Conservation (phyloP, 129 eudicot genomes). For the Pittosporum tobira region DNA sequence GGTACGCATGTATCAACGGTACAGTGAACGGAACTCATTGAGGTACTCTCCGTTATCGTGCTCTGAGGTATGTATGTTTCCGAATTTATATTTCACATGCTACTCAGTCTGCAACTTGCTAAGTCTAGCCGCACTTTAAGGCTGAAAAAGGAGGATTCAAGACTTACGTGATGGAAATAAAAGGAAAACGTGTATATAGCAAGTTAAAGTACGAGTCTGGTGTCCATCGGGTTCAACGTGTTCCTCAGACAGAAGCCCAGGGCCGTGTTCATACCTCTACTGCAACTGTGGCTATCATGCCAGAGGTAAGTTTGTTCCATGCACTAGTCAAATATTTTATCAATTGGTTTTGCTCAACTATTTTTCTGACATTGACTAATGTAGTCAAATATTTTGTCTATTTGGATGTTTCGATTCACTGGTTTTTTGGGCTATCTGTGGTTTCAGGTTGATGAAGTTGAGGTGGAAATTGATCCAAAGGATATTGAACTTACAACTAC, state of each 20-base stretch:
- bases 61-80: slow-evolving; percentile 85
- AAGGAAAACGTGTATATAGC: slow-evolving; percentile 91
- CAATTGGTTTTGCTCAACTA: background rate
- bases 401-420: background rate
- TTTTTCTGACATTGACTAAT: background rate
- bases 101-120: slow-evolving; percentile 14
- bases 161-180: slow-evolving; percentile 92
- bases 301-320: slow-evolving; percentile 48
- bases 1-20: slow-evolving; percentile 97
- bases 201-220: slow-evolving; percentile 96
- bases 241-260: slow-evolving; percentile 97
- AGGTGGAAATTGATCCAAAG: slow-evolving; percentile 93
- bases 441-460: slow-evolving; percentile 94
- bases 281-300: slow-evolving; percentile 99
- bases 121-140: slow-evolving; percentile 28
- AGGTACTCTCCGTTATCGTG: slow-evolving; percentile 53
- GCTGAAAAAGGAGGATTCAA: slow-evolving; percentile 97
- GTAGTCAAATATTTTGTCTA: too few relatives aligned
- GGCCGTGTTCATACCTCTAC: slow-evolving; percentile 99
- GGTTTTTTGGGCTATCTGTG: slow-evolving; percentile 5
- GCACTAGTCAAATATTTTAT: background rate
- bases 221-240: slow-evolving; percentile 98
- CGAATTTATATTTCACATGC: background rate
- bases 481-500: slow-evolving; percentile 98
- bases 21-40: slow-evolving; percentile 75